Evolutionary conservation across 2,329 filamentous ascomycete genomes (phyloP), one percentile per base, ranked within the genome.

Genomic region (Elsinoe necatrix): DNA sequence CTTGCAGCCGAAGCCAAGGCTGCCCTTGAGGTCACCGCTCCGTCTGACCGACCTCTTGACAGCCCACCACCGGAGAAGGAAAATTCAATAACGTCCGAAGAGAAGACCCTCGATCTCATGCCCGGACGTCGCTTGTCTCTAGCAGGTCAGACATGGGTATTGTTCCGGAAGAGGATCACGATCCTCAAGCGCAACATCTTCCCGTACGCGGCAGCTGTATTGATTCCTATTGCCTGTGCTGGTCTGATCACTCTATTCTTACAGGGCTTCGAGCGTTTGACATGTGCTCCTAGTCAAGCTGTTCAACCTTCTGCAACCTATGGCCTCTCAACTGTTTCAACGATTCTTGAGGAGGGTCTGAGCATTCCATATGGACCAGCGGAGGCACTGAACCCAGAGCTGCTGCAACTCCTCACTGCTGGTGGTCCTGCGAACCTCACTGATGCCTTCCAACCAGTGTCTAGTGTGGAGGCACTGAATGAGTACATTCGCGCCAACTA

Each of bases 171-270:
- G 69, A 80, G 91, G 27, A 73, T 82, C 58, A 89, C 83, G 0
- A 85, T 96, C 34, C 76, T 95, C 54, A 84, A 85, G 63, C 79
- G 85, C 34, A 95, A 92, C 66, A 87, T 83, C 70, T 75, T 92
- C 45, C 86, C 89, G 0, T 90, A 90, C 57, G 66, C 84, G 6
- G 82, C 83, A 1, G 89, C 89, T 0, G 77, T 95, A 35, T 62
- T 89, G 0, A 81, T 95, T 11, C 91, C 91, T 0, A 80, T 96
- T 55, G 75, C 89, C 57, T 87, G 89, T 0, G 86, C 89, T 16
- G 89, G 85, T 0, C 73, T 95, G 14, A 87, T 90, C 0, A 87
- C 85, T 2, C 75, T 95, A 1, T 91, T 92, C 64, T 73, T 96
- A 6, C 77, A 79, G 42, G 71, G 73, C 47, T 83, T 83, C 62